These are phyloP conservation scores for Xerocomellus chrysenteron DNA, from an alignment of 768 basidiomycete genomes.

Conservation along the genomic window DNA sequence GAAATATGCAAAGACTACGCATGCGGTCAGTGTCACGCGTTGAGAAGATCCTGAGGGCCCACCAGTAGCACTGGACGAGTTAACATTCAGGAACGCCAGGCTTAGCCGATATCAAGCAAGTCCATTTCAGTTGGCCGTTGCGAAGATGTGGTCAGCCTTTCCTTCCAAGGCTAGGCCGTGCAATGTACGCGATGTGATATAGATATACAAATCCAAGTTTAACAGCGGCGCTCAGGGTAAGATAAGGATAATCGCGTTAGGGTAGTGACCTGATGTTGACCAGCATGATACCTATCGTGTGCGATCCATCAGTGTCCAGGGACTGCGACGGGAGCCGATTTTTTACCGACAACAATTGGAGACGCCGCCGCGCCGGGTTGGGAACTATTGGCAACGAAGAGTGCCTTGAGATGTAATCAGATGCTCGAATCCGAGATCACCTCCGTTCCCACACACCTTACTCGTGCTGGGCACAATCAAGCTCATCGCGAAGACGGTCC, in stretches of 20 bases:
- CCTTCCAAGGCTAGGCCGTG: conserved; percentile 51
- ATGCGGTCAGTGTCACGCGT: not conserved
- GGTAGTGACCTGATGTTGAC: conserved; percentile 55
- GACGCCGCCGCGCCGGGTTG: conserved; percentile 55
- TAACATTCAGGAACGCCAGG: conserved; percentile 62
- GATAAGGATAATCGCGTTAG: conserved; percentile 53
- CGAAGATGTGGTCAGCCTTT: conserved; percentile 46
- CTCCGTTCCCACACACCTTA: conserved; percentile 37
- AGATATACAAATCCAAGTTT: conserved; percentile 62
- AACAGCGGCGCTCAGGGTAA: conserved; percentile 56
- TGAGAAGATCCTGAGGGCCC: not conserved
- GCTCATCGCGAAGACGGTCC: conserved; percentile 70
- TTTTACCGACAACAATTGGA: conserved; percentile 60
- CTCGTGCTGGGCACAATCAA: conserved; percentile 65
- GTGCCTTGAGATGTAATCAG: not conserved
- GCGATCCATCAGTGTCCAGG: not conserved
- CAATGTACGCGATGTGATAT: conserved; percentile 43
- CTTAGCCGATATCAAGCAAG: conserved; percentile 40
- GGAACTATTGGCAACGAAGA: conserved; percentile 39
- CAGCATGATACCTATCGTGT: conserved; percentile 13
- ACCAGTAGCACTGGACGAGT: conserved; percentile 53
- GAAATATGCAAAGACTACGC: conserved; percentile 36
- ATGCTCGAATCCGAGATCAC: conserved; percentile 20
- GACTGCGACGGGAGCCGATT: conserved; percentile 25
- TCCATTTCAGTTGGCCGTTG: conserved; percentile 42